A percentile compares a stretch with the other conserved stretches of the same genome.
Conservation (phyloP, 169 alveolate species). For the Plasmodium malariae region DNA sequence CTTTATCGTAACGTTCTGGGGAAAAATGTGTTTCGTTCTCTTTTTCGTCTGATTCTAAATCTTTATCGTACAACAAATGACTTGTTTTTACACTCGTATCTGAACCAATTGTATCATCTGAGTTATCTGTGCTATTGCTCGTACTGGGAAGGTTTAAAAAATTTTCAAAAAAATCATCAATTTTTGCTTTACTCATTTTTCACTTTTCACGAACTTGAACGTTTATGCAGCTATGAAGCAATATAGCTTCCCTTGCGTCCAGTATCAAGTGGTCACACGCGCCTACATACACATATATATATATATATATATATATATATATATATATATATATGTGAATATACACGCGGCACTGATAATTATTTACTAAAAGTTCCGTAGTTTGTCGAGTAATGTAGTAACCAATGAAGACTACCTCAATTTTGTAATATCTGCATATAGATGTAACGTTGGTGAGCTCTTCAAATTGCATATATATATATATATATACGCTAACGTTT, state of each 20-base stretch:
- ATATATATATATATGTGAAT: not conserved
- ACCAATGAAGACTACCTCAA: too few species aligned
- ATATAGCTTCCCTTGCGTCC: too few species aligned
- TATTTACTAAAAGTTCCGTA: too few species aligned
- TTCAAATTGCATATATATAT: too few species aligned
- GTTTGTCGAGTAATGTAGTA: too few species aligned
- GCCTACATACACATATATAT: not conserved
- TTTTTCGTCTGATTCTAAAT: not conserved
- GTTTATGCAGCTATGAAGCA: too few species aligned
- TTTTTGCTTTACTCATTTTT: not conserved
- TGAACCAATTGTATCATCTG: not conserved
- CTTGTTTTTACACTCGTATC: not conserved
- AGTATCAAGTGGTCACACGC: not conserved
- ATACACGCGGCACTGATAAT: conserved; percentile 9
- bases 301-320: not conserved
- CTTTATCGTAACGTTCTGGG: not conserved
- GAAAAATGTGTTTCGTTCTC: not conserved
- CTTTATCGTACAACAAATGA: not conserved
- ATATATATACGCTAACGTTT: too few species aligned
- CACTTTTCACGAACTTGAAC: not conserved
- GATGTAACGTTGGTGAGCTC: too few species aligned
- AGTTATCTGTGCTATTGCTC: not conserved
- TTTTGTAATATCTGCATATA: too few species aligned
- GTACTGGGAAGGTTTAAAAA: not conserved
- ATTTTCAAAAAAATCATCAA: not conserved